These are phyloP conservation scores for Arthrobotrys sinensis DNA, from an alignment of 2,329 filamentous ascomycete species.

Conservation along the genomic window DNA sequence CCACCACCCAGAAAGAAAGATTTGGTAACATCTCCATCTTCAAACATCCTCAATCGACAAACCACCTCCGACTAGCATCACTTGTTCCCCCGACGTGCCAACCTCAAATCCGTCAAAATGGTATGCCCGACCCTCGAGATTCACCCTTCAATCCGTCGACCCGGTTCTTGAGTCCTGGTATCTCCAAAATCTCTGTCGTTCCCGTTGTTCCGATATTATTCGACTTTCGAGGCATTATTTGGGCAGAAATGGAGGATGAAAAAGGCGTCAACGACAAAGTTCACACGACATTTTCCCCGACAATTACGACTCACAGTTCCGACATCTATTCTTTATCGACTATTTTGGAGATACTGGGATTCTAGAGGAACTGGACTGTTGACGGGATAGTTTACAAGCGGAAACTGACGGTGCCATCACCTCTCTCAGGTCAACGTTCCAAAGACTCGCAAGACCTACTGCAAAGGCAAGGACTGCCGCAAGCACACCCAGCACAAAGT, in stretches of 20 bases:
- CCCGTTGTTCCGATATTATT: conserved; percentile 11
- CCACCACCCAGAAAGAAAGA: conserved; percentile 45
- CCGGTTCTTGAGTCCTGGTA: conserved; percentile 28
- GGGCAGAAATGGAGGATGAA: background rate
- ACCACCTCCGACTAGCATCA: conserved; percentile 33
- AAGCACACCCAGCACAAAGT: conserved; percentile 94
- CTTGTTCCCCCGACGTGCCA: conserved; percentile 34
- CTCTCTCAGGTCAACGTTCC: conserved; percentile 89
- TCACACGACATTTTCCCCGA: background rate
- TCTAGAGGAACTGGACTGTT: conserved; percentile 23
- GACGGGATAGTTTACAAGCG: conserved; percentile 23
- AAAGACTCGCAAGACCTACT: conserved; percentile 97
- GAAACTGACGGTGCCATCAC: conserved; percentile 35
- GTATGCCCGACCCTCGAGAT: conserved; percentile 40
- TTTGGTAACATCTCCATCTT: conserved; percentile 41
- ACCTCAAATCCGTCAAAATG: conserved; percentile 56
- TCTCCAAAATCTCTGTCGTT: conserved; percentile 37
- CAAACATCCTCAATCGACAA: conserved; percentile 56
- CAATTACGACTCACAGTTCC: background rate
- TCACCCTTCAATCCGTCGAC: conserved; percentile 1
- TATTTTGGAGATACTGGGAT: conserved; percentile 31
- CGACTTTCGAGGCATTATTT: conserved; percentile 14
- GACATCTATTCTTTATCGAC: conserved; percentile 7
- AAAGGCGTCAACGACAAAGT: no score
- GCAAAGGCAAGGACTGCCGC: conserved; percentile 94